Evolutionary conservation across 2,329 filamentous ascomycete species (phyloP).

Genomic region (Colletotrichum musicola): DNA sequence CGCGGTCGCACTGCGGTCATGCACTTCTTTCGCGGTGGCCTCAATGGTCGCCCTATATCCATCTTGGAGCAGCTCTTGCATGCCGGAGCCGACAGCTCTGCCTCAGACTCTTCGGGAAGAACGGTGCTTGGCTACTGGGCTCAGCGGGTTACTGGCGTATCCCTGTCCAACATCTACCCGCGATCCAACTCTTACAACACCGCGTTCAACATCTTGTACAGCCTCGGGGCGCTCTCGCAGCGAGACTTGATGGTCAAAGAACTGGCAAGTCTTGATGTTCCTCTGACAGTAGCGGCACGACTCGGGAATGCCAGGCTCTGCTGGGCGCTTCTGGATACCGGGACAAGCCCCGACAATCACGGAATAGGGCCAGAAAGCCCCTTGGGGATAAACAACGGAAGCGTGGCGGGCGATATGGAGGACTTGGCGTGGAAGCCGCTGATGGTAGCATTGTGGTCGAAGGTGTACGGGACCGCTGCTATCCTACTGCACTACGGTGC

Average conservation of each 20-base stretch:
- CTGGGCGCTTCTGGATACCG: slow-evolving; percentile 11
- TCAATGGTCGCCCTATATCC: background rate
- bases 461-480: slow-evolving; percentile 7
- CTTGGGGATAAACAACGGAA: background rate
- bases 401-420: slow-evolving; percentile 1
- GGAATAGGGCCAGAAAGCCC: background rate
- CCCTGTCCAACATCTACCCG: background rate
- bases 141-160: background rate
- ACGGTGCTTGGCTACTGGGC: background rate
- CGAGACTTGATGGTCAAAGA: background rate
- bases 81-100: background rate
- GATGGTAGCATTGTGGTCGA: background rate
- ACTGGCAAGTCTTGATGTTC: background rate
- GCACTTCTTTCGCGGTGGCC: background rate
- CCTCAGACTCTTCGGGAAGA: background rate
- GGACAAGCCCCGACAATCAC: slow-evolving; percentile 1
- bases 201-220: background rate
- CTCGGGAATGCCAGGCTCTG: slow-evolving; percentile 11
- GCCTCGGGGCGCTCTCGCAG: background rate
- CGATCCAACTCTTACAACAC: slow-evolving; percentile 14
- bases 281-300: slow-evolving; percentile 2
- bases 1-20: slow-evolving; percentile 6
- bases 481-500: slow-evolving; percentile 12
- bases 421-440: slow-evolving; percentile 13
- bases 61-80: background rate